These are phyloP conservation scores for Prunus campanulata DNA, from an alignment of 306 rosid species.

Conservation along the genomic window DNA sequence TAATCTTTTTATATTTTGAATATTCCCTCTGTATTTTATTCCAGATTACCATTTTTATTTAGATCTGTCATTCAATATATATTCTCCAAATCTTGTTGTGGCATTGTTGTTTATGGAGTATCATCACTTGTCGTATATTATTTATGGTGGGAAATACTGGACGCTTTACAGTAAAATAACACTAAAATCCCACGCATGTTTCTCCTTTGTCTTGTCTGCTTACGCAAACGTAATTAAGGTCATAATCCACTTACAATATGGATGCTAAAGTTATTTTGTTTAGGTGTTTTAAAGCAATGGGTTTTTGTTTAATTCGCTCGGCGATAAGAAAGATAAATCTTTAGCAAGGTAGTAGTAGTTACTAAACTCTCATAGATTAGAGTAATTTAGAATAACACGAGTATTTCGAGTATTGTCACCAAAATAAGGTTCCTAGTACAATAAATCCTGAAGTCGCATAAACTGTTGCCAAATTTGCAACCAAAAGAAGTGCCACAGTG, in stretches of 20 bases:
- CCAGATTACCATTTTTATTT: background rate
- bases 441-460: background rate
- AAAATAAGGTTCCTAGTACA: conserved; percentile 12
- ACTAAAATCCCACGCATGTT: conserved; percentile 26
- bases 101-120: conserved; percentile 11
- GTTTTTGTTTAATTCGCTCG: background rate
- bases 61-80: conserved; percentile 9
- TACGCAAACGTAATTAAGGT: conserved; percentile 21
- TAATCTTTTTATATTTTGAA: background rate
- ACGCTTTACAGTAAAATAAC: conserved; percentile 16
- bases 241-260: conserved; percentile 38
- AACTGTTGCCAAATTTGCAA: conserved; percentile 21
- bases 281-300: conserved; percentile 8
- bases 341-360: background rate
- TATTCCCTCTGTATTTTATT: conserved; percentile 2
- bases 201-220: conserved; percentile 4
- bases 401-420: background rate
- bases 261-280: conserved; percentile 12
- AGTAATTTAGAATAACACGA: background rate
- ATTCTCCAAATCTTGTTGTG: conserved; percentile 21
- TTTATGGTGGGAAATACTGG: conserved; percentile 9
- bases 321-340: background rate
- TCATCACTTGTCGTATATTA: conserved; percentile 14
- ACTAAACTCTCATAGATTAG: background rate
- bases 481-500: conserved; percentile 15